phyloP scores from a whole-genome alignment of 2,329 filamentous ascomycete species.

The Verticillium isaacii region DNA sequence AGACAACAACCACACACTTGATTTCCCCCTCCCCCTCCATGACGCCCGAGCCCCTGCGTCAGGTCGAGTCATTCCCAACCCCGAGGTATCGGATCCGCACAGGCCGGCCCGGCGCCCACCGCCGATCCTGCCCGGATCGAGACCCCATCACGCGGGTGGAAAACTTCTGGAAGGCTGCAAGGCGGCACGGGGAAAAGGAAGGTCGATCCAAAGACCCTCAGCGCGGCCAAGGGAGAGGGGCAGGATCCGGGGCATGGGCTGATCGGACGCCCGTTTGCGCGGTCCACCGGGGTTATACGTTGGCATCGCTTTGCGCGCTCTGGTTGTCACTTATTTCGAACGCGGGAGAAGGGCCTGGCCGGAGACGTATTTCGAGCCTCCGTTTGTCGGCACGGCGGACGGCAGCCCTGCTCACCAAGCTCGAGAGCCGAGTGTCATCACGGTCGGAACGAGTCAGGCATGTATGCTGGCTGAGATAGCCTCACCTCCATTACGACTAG shows the following conservation, averaged over 20 bases:
- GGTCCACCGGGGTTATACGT: no score
- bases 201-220: not conserved
- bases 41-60: not conserved
- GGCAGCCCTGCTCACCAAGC: not conserved
- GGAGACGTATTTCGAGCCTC: no score
- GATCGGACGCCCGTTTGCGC: no score
- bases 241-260: not conserved
- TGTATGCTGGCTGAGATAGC: not conserved
- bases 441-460: not conserved
- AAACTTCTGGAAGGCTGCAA: conserved; percentile 1
- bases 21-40: not conserved
- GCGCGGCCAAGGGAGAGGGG: not conserved
- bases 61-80: not conserved
- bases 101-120: not conserved
- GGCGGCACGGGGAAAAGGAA: not conserved
- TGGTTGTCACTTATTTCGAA: no score
- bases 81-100: conserved; percentile 1
- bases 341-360: no score
- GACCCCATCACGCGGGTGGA: not conserved
- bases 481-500: not conserved
- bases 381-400: no score
- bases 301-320: no score
- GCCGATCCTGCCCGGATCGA: not conserved
- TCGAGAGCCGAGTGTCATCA: not conserved
- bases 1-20: not conserved